These are phyloP conservation scores for Macrolepiota fuliginosa DNA, from an alignment of 768 basidiomycete genomes.

Conservation along the genomic window DNA sequence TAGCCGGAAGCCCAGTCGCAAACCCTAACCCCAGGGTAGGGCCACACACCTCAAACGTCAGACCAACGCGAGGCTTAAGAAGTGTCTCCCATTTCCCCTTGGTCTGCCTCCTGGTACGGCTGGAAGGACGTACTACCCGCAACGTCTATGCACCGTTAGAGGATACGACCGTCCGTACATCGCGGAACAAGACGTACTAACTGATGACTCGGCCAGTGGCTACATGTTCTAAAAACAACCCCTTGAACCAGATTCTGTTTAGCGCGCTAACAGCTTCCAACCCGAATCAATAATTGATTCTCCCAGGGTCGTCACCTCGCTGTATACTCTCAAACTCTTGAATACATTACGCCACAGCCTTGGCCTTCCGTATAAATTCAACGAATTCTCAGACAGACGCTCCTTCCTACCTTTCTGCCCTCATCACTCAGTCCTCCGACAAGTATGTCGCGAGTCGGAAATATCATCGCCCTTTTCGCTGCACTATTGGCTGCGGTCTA, in stretches of 20 bases:
- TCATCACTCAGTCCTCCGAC: not conserved
- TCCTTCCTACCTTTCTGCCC: not conserved
- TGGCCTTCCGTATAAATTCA: conserved; percentile 2
- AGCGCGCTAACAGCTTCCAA: no score
- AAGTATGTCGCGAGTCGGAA: conserved; percentile 13
- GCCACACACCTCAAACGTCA: not conserved
- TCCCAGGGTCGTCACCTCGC: not conserved
- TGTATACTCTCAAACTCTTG: not conserved
- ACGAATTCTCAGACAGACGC: not conserved
- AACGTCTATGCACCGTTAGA: not conserved
- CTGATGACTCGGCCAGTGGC: no score
- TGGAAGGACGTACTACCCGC: conserved; percentile 1
- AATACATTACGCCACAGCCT: not conserved
- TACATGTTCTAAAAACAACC: no score
- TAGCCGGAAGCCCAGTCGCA: no score
- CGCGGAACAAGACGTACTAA: not conserved
- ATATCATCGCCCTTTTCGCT: conserved; percentile 31
- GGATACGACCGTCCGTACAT: not conserved
- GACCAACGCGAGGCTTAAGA: not conserved
- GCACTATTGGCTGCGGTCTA: conserved; percentile 44
- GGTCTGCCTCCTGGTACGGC: not conserved
- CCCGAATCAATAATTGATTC: not conserved
- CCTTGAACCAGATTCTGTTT: no score
- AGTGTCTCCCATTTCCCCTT: not conserved
- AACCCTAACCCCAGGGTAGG: no score